Conservation (phyloP, 2,329 filamentous ascomycete species). For the Colletotrichum sp. region DNA sequence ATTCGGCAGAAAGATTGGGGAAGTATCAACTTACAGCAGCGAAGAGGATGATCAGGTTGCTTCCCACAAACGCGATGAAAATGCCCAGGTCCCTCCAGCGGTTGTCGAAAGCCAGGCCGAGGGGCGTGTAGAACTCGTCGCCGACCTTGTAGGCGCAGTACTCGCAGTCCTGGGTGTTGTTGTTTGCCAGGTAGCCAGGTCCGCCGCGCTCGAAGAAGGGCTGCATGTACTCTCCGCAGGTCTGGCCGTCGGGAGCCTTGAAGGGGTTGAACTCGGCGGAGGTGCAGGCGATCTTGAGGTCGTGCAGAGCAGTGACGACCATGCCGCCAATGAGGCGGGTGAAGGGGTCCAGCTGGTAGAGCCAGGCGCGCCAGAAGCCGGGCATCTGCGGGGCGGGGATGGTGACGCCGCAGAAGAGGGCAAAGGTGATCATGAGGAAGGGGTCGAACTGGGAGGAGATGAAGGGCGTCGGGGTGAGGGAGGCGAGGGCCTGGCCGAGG, state of each 20-base stretch:
- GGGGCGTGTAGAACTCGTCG: slow-evolving; percentile 76
- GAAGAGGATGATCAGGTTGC: slow-evolving; percentile 71
- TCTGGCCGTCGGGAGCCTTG: slow-evolving; percentile 66
- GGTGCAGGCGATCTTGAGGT: slow-evolving; percentile 64
- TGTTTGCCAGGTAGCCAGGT: slow-evolving; percentile 72
- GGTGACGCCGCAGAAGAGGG: slow-evolving; percentile 87
- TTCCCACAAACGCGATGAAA: slow-evolving; percentile 74
- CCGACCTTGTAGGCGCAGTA: slow-evolving; percentile 85
- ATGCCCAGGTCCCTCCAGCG: slow-evolving; percentile 88
- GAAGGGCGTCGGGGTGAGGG: slow-evolving; percentile 79
- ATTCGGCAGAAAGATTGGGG: not conserved
- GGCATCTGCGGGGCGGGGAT: slow-evolving; percentile 81
- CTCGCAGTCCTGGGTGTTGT: slow-evolving; percentile 69
- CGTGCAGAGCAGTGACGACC: slow-evolving; percentile 78
- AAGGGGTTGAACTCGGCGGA: slow-evolving; percentile 70
- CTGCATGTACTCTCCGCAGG: slow-evolving; percentile 78
- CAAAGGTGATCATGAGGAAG: slow-evolving; percentile 81
- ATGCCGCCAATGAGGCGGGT: slow-evolving; percentile 82
- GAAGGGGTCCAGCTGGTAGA: slow-evolving; percentile 84
- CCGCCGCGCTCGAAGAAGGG: slow-evolving; percentile 73
- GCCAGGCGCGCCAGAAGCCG: slow-evolving; percentile 78
- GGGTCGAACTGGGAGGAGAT: slow-evolving; percentile 83
- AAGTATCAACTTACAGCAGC: slow-evolving; percentile 50
- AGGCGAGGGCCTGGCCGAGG: slow-evolving; percentile 76
- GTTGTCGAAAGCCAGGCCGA: slow-evolving; percentile 69